Conservation (phyloP, 495 filamentous ascomycete species). For the Friedmanniomyces simplex region DNA sequence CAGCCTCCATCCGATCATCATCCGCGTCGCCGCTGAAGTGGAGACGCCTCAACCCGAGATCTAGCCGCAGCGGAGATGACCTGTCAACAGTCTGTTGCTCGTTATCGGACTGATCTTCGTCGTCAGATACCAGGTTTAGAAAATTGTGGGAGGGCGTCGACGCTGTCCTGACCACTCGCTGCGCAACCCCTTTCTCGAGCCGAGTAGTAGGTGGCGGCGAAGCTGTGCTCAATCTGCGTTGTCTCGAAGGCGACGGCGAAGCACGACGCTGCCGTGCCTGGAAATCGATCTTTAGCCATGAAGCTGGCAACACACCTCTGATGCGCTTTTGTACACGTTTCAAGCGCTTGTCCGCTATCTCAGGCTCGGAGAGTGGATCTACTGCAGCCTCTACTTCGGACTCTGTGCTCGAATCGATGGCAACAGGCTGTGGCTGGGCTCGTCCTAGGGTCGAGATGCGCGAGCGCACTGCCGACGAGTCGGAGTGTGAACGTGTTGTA, state of each 20-base stretch:
- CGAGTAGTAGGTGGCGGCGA: conserved; percentile 19
- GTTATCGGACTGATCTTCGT: background rate
- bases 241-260: conserved; percentile 32
- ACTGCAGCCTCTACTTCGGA: background rate
- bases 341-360: conserved; percentile 28
- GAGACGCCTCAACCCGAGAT: background rate
- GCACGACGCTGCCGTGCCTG: conserved; percentile 23
- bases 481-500: background rate
- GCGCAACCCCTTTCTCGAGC: conserved; percentile 44
- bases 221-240: conserved; percentile 3
- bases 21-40: conserved; percentile 18
- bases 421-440: background rate
- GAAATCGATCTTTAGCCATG: conserved; percentile 71
- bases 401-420: background rate
- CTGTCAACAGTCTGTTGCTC: background rate
- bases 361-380: background rate
- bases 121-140: conserved; percentile 6
- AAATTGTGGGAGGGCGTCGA: conserved; percentile 18
- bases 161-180: conserved; percentile 2
- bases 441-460: background rate
- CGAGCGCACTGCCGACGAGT: background rate
- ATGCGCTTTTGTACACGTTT: conserved; percentile 46
- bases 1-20: conserved; percentile 41
- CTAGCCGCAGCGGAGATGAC: background rate
- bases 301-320: conserved; percentile 80